A percentile compares a stretch with the other conserved stretches of the same genome.
Evolutionary conservation across 768 basidiomycete genomes (phyloP).

Genomic region (Rhizopogon salebrosus): DNA sequence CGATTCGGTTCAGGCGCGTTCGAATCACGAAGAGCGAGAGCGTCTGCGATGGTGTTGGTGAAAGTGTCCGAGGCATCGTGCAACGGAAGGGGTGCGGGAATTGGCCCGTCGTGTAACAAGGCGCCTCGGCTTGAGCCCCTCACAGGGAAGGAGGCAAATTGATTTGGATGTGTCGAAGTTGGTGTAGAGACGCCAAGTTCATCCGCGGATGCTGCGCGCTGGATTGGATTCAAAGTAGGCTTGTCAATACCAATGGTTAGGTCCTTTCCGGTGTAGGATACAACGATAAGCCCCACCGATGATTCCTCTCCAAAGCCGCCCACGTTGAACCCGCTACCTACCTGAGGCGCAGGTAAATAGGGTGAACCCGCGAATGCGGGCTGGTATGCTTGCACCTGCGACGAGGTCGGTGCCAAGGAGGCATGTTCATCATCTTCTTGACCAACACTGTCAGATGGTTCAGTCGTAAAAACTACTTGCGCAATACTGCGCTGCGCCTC

Average conservation of each 20-base stretch:
- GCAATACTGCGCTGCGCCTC: slow-evolving; percentile 57
- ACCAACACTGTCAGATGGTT: slow-evolving; percentile 21
- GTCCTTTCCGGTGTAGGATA: slow-evolving; percentile 15
- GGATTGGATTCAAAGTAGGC: slow-evolving; percentile 9
- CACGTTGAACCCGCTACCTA: slow-evolving; percentile 26
- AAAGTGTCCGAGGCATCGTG: slow-evolving; percentile 20
- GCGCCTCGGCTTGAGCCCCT: slow-evolving; percentile 24
- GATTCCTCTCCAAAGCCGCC: slow-evolving; percentile 8
- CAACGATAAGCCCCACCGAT: neutral
- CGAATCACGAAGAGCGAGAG: slow-evolving; percentile 23
- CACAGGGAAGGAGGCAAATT: slow-evolving; percentile 67
- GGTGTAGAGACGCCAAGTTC: slow-evolving; percentile 18
- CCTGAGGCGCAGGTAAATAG: slow-evolving; percentile 28
- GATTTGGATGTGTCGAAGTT: slow-evolving; percentile 11
- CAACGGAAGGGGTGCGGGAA: slow-evolving; percentile 8
- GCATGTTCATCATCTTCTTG: slow-evolving; percentile 9
- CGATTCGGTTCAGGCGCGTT: slow-evolving; percentile 4
- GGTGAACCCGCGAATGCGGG: slow-evolving; percentile 5
- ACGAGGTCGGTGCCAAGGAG: slow-evolving; percentile 2
- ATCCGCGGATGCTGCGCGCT: slow-evolving; percentile 17
- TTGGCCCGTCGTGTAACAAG: slow-evolving; percentile 23
- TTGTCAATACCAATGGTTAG: slow-evolving; percentile 10
- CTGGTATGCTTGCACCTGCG: neutral
- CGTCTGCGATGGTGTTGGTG: slow-evolving; percentile 34
- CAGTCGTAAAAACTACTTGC: slow-evolving; percentile 44